Percentiles rank a stretch among this genome's conserved stretches.
Evolutionary conservation across 768 basidiomycete genomes (phyloP).

Genomic region (Psilocybe cyanescens): DNA sequence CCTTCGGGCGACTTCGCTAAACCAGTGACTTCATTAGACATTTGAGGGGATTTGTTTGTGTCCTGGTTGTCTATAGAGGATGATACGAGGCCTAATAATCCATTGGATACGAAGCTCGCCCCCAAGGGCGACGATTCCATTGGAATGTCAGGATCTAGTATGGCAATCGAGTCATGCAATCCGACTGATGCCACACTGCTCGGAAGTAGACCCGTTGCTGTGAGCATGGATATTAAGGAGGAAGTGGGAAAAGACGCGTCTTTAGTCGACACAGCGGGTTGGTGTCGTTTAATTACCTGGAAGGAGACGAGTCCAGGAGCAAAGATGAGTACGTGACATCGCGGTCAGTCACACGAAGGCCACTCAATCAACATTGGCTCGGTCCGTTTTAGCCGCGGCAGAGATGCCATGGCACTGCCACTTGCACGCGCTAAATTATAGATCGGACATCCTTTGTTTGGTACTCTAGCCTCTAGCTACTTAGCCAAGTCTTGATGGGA

Average conservation of each 20-base stretch:
- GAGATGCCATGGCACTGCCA: background rate
- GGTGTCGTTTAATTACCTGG: background rate
- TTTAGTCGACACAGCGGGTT: background rate
- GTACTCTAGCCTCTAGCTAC: too few relatives aligned
- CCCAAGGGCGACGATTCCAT: too few relatives aligned
- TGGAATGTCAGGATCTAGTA: background rate
- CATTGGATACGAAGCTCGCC: slow-evolving; percentile 21
- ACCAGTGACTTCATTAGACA: background rate
- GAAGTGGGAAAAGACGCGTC: slow-evolving; percentile 9
- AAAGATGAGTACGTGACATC: background rate
- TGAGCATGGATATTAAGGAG: slow-evolving; percentile 24
- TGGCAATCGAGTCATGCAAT: background rate
- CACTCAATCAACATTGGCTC: background rate
- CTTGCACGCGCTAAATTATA: background rate
- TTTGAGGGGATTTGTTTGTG: background rate
- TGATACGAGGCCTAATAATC: slow-evolving; percentile 2
- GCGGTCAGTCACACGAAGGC: slow-evolving; percentile 3
- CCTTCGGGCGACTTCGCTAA: background rate
- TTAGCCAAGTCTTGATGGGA: background rate
- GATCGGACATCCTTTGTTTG: background rate
- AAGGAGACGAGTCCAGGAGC: background rate
- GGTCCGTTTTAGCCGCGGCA: background rate
- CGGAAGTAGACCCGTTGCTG: slow-evolving; percentile 32
- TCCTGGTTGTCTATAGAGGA: background rate
- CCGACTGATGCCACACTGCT: background rate